phyloP scores from a whole-genome alignment of 371 early-diverging fungal species.

The Paraphysoderma sedebokerense region DNA sequence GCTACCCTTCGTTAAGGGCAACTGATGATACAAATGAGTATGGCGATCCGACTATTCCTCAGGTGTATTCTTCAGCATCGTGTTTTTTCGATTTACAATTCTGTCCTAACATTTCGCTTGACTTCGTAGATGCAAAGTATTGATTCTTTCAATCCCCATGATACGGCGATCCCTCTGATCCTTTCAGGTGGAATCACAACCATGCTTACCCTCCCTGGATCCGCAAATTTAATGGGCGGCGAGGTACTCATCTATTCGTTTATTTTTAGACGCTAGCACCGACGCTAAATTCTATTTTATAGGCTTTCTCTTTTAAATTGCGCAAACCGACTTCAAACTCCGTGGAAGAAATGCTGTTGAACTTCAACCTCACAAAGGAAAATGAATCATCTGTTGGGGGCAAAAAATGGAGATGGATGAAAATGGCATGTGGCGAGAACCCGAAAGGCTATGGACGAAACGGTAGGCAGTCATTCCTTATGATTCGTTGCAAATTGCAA shows the following conservation, averaged over 20 bases:
- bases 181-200: slow-evolving; percentile 67
- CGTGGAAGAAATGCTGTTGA: slow-evolving; percentile 45
- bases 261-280: not conserved
- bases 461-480: slow-evolving; percentile 17
- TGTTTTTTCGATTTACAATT: too few species aligned
- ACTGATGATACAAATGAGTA: slow-evolving; percentile 50
- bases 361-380: slow-evolving; percentile 24
- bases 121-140: slow-evolving; percentile 25
- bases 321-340: slow-evolving; percentile 35
- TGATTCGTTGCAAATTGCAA: not conserved
- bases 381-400: slow-evolving; percentile 13
- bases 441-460: slow-evolving; percentile 29
- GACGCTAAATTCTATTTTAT: not conserved
- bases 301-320: slow-evolving; percentile 43
- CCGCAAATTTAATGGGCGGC: slow-evolving; percentile 62
- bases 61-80: slow-evolving; percentile 20
- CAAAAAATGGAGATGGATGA: slow-evolving; percentile 53
- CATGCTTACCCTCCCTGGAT: slow-evolving; percentile 54
- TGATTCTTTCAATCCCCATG: slow-evolving; percentile 42
- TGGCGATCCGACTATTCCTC: slow-evolving; percentile 41
- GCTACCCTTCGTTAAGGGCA: slow-evolving; percentile 34
- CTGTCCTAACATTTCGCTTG: not conserved
- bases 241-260: slow-evolving; percentile 15
- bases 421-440: slow-evolving; percentile 79
- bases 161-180: slow-evolving; percentile 43